A percentile compares a stretch with the other conserved stretches of the same genome.
Conservation (phyloP, 78 protist species). For the Dictyostelium capitatum region DNA sequence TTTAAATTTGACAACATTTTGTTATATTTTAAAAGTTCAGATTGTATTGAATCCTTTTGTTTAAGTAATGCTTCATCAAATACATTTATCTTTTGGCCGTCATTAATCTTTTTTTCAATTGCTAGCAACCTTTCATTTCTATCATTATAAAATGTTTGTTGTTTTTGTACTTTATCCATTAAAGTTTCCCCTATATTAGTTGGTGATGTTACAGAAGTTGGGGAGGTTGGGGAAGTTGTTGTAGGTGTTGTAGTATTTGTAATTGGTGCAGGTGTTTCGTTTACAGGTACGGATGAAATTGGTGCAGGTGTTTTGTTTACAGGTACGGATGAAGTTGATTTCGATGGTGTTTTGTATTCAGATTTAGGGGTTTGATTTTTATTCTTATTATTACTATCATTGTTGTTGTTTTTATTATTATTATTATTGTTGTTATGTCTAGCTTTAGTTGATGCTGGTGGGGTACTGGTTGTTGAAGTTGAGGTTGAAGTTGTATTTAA, state of each 20-base stretch:
- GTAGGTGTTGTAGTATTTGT: conserved; percentile 3
- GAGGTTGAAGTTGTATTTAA: not conserved
- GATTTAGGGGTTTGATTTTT: not conserved
- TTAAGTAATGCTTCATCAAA: conserved; percentile 1
- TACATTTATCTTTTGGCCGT: not conserved
- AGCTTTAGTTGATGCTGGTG: not conserved
- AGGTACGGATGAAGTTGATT: not conserved
- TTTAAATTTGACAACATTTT: conserved; percentile 3
- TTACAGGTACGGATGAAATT: not conserved
- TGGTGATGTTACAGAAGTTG: not conserved
- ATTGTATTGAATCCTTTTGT: conserved; percentile 18
- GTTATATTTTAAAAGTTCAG: not conserved
- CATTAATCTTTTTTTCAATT: not conserved
- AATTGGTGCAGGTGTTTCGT: not conserved
- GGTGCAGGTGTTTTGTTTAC: not conserved
- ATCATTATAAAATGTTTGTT: not conserved
- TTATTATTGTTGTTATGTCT: not conserved
- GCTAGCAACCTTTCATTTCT: conserved; percentile 5
- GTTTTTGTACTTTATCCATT: not conserved
- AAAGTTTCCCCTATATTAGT: not conserved
- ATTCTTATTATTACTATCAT: not conserved
- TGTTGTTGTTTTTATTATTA: not conserved
- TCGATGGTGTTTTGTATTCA: not conserved
- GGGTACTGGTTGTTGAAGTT: not conserved
- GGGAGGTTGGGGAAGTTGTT: not conserved